phyloP scores from a whole-genome alignment of 306 rosid genomes.

The Cicer chorassanicum region DNA sequence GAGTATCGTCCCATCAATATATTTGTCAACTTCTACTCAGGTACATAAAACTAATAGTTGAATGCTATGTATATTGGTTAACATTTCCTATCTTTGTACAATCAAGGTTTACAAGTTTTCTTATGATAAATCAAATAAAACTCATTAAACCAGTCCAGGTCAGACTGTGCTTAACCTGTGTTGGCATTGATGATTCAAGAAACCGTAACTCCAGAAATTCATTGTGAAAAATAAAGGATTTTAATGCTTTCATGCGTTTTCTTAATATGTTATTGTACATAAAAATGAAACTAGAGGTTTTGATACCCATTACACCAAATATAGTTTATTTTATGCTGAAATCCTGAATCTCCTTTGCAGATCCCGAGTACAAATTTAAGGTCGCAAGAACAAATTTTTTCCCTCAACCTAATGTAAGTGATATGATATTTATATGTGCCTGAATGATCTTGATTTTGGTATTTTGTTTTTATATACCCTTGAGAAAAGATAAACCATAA shows the following conservation, averaged over 20 bases:
- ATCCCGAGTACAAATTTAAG: slow-evolving; percentile 70
- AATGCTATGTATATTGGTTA: background rate
- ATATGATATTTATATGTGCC: slow-evolving; percentile 26
- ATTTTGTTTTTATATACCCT: slow-evolving; percentile 10
- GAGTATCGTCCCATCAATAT: slow-evolving; percentile 86
- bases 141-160: background rate
- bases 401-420: slow-evolving; percentile 92
- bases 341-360: slow-evolving; percentile 57
- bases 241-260: slow-evolving; percentile 18
- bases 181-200: background rate
- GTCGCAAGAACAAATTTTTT: slow-evolving; percentile 82
- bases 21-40: slow-evolving; percentile 86
- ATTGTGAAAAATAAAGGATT: slow-evolving; percentile 1
- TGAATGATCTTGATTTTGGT: slow-evolving; percentile 16
- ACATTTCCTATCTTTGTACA: slow-evolving; percentile 13
- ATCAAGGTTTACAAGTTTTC: slow-evolving; percentile 24
- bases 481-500: slow-evolving; percentile 14
- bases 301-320: background rate
- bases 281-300: slow-evolving; percentile 37
- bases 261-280: slow-evolving; percentile 13
- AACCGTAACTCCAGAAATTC: slow-evolving; percentile 4
- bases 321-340: slow-evolving; percentile 35
- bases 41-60: slow-evolving; percentile 48
- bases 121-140: background rate
- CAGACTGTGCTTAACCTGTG: background rate